Base-by-base conservation (phyloP, 768 basidiomycete species). In the Pleurotus pulmonarius region DNA sequence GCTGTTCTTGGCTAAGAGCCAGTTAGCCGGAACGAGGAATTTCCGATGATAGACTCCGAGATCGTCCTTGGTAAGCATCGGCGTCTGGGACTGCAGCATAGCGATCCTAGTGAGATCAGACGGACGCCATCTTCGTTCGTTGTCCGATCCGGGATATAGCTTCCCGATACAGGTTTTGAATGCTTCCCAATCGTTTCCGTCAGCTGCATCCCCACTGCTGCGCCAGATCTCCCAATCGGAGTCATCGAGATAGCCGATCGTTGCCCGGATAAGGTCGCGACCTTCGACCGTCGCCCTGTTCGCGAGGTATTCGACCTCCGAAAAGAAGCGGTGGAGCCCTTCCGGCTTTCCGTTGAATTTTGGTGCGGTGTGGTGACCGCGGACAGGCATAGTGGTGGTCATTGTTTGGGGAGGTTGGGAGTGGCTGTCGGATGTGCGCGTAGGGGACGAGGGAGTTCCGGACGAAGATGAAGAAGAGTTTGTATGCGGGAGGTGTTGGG, bases 11-110 rank as follows among this genome's bases (percentile, higher is more conserved):
- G 2, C 8, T 13, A 63, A 58, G 2, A 70, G 61, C 41, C 61
- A 66, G 1, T 29, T 49, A 1, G 66, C 49, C 1, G 68, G 57
- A 20, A 46, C 51, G 0, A 55, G 11, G 53, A 69, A 70, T 6
- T 64, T 46, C 1, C 60, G 60, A 25, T 65, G 63, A 41, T 65
- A 69, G 3, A 60, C 58, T 5, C 60, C 60, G 8, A 58, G 51
- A 18, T 67, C 64, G 2, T 29, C 40, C 12, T 60, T 46, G 0
- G 62, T 55, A 6, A 55, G 22, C 3, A 67, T 61, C 8, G 62
- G 61, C 5, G 49, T 55, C 56, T n/a, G 20, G 40, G 40, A 43
- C 15, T 43, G 40, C 1, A 43, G 40, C 4, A 5, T 11, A 43
- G 15, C 13, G 11, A 43, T 15, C 4, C 6, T 43, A 3, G 13